These are phyloP conservation scores for Hagleromyces aurorensis DNA, from an alignment of 805 yeast genomes.

Conservation along the genomic window DNA sequence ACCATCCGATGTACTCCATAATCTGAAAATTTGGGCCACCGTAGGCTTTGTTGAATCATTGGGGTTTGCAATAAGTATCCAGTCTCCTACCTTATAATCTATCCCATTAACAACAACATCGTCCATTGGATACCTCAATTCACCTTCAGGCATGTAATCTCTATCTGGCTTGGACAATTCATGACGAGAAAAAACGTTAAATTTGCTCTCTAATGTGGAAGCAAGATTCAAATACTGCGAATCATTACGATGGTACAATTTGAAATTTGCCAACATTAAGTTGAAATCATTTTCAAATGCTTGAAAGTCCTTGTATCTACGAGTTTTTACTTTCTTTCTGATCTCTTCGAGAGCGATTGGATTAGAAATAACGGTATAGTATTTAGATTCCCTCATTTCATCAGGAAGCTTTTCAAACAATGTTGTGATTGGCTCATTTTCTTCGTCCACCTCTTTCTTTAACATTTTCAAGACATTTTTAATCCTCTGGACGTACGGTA, in stretches of 20 bases:
- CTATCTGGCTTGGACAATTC: constrained; percentile 80
- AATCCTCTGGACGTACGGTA: constrained; percentile 74
- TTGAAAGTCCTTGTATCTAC: constrained; percentile 72
- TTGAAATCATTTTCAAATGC: constrained; percentile 70
- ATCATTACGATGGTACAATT: constrained; percentile 51
- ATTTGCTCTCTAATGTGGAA: constrained; percentile 51
- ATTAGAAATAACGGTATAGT: constrained; percentile 43
- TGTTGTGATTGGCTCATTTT: constrained; percentile 43
- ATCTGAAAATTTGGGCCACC: constrained; percentile 85
- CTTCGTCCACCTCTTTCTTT: constrained; percentile 58
- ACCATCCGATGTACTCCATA: constrained; percentile 81
- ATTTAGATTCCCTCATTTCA: constrained; percentile 36
- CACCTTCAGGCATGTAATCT: constrained; percentile 54
- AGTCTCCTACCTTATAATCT: constrained; percentile 81
- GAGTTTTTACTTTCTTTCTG: constrained; percentile 73
- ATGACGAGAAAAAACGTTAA: constrained; percentile 48
- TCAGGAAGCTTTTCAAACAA: constrained; percentile 82
- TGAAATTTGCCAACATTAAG: constrained; percentile 67
- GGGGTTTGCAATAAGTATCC: constrained; percentile 83
- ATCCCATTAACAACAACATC: constrained; percentile 63
- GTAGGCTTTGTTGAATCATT: constrained; percentile 87
- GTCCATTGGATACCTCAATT: constrained; percentile 74
- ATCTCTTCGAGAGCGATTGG: constrained; percentile 69
- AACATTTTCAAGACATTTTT: constrained; percentile 76
- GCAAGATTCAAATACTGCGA: constrained; percentile 55